A percentile compares a stretch with the other conserved stretches of the same genome.
phyloP scores from a whole-genome alignment of 306 rosid genomes.

The Pueraria montana region DNA sequence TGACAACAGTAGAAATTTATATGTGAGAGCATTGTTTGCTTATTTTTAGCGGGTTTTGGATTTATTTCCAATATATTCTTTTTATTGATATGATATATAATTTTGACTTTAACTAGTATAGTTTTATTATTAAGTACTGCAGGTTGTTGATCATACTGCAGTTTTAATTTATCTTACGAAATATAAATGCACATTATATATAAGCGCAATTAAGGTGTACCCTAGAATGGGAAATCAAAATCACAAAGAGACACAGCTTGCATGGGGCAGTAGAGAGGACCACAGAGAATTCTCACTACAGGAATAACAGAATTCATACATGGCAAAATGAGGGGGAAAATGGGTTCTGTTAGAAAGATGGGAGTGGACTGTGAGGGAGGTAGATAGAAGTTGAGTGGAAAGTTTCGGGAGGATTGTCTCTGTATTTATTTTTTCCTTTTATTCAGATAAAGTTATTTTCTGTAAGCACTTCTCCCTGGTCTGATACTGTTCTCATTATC shows the following conservation, averaged over 20 bases:
- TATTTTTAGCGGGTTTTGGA: neutral
- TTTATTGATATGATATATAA: neutral
- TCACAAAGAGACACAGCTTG: neutral
- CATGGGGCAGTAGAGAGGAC: neutral
- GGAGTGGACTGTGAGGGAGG: slow-evolving; percentile 10
- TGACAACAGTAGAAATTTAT: neutral
- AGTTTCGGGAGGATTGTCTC: neutral
- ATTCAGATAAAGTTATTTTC: slow-evolving; percentile 16
- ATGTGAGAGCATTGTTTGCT: neutral
- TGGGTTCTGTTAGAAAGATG: neutral
- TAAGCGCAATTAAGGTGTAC: neutral
- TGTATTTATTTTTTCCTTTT: neutral
- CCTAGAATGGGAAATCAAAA: slow-evolving; percentile 7
- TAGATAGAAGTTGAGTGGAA: neutral
- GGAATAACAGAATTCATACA: neutral
- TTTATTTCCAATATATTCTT: neutral
- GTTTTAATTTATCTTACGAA: neutral
- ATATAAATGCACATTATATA: neutral
- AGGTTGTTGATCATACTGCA: neutral
- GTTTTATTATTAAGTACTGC: no score
- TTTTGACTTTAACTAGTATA: neutral
- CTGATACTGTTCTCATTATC: neutral
- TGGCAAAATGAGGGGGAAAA: neutral
- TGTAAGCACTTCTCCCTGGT: neutral
- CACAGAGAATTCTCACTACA: neutral